Conservation (phyloP, 305 asterid species). For the Nicotiana rustica region DNA sequence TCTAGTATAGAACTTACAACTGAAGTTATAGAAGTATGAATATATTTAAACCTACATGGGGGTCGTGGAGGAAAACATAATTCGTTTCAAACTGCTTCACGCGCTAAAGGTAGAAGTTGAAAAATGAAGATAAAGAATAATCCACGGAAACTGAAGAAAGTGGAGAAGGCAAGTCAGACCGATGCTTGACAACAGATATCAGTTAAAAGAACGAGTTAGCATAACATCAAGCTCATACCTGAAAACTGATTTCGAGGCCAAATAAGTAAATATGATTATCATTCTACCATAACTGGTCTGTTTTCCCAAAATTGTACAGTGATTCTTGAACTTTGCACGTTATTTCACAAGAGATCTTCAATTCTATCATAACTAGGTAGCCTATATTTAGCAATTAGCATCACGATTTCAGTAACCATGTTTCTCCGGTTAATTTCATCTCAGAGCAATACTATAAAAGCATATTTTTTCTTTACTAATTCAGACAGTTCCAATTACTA, state of each 20-base stretch:
- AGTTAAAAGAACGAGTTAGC: constrained; percentile 1
- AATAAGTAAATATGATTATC: constrained; percentile 10
- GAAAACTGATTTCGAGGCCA: constrained; percentile 20
- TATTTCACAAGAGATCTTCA: constrained; percentile 14
- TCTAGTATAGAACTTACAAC: not conserved
- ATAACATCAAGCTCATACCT: constrained; percentile 17
- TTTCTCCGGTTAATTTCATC: constrained; percentile 17
- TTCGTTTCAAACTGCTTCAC: constrained; percentile 25
- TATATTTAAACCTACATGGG: constrained; percentile 1
- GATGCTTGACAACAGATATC: constrained; percentile 18
- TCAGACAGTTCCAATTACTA: constrained; percentile 25
- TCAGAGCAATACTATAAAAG: not conserved
- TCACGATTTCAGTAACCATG: not conserved
- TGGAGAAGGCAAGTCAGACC: constrained; percentile 25
- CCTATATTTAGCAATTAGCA: constrained; percentile 15
- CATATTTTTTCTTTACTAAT: constrained; percentile 12
- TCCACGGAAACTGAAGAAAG: constrained; percentile 11
- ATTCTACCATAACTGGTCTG: constrained; percentile 23
- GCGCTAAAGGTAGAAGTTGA: not conserved
- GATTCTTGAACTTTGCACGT: constrained; percentile 17
- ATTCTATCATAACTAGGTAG: constrained; percentile 14
- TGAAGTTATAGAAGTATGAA: not conserved
- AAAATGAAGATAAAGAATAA: constrained; percentile 9
- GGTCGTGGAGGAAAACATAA: not conserved
- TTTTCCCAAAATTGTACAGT: not conserved